Evolutionary conservation across 2,329 filamentous ascomycete species (phyloP).

Genomic region (Stemphylium lycopersici): DNA sequence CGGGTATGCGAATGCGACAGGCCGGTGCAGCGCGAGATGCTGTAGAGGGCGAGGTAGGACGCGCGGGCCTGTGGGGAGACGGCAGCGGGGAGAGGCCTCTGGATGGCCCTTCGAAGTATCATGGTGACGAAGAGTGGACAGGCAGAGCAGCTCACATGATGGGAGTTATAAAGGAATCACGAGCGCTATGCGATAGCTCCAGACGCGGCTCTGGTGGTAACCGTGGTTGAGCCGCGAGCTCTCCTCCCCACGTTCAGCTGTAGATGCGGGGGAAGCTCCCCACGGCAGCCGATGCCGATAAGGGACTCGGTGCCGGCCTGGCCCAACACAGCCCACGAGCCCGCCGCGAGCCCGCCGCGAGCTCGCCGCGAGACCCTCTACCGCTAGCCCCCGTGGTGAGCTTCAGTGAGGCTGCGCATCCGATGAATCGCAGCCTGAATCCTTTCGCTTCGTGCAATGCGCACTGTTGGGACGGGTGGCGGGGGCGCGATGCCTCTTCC

Average conservation of each 20-base stretch:
- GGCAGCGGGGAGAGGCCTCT: conserved; percentile 30
- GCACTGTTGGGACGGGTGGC: conserved; percentile 32
- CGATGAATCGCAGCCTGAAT: conserved; percentile 29
- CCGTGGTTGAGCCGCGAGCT: conserved; percentile 22
- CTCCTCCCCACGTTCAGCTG: conserved; percentile 33
- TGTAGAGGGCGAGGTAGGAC: conserved; percentile 48
- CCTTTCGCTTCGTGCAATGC: conserved; percentile 16
- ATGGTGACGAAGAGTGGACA: conserved; percentile 19
- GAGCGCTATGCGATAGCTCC: conserved; percentile 9
- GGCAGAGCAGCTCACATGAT: conserved; percentile 3
- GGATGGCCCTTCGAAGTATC: conserved; percentile 31
- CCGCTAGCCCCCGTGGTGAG: background rate
- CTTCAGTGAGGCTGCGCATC: background rate
- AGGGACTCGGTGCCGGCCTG: conserved; percentile 11
- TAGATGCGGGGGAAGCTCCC: conserved; percentile 22
- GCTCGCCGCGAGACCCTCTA: background rate
- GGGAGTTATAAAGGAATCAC: conserved; percentile 8
- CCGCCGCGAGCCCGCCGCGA: background rate
- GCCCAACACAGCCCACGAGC: background rate
- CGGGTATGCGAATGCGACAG: conserved; percentile 31
- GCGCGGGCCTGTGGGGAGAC: conserved; percentile 49
- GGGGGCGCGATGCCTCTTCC: conserved; percentile 29
- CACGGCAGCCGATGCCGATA: conserved; percentile 16
- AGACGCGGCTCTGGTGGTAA: conserved; percentile 7
- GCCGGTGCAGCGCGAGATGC: conserved; percentile 29